Evolutionary conservation across 108 stramenopile species (phyloP).

Genomic region (Nitzschia palea): DNA sequence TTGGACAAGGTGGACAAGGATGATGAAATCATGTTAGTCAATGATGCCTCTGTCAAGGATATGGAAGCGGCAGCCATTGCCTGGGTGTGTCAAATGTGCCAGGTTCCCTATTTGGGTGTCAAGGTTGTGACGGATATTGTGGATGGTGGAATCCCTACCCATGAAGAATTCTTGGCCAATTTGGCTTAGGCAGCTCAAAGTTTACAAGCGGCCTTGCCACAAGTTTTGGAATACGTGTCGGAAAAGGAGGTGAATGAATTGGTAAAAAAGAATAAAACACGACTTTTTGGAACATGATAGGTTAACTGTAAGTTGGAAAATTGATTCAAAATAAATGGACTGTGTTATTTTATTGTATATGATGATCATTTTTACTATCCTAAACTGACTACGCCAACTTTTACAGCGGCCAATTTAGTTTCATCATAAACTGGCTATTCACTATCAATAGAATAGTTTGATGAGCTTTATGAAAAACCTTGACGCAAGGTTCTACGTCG

Average conservation of each 20-base stretch:
- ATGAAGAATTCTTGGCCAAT: conserved; percentile 97
- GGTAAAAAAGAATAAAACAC: too few relatives aligned
- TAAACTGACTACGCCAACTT: too few relatives aligned
- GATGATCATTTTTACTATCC: too few relatives aligned
- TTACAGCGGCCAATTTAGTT: too few relatives aligned
- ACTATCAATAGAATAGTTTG: too few relatives aligned
- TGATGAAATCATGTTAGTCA: conserved; percentile 71
- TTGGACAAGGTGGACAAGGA: conserved; percentile 87
- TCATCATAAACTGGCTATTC: too few relatives aligned
- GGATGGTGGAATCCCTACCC: conserved; percentile 81
- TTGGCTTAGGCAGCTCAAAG: conserved; percentile 81
- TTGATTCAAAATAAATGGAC: too few relatives aligned
- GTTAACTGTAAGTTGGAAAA: too few relatives aligned
- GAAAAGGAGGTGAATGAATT: conserved; percentile 2
- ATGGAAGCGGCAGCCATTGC: conserved; percentile 98
- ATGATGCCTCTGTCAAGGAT: conserved; percentile 93
- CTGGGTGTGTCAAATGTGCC: conserved; percentile 72
- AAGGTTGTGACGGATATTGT: conserved; percentile 98
- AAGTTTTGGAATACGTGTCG: conserved; percentile 79
- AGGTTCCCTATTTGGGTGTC: conserved; percentile 87
- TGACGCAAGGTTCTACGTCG: conserved; percentile 1
- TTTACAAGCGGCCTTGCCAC: conserved; percentile 88
- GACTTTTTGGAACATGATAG: too few relatives aligned
- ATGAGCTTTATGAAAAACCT: neutral
- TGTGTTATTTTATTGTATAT: too few relatives aligned